Evolutionary conservation across 768 basidiomycete species (phyloP).

Genomic region (Auricularia cornea): DNA sequence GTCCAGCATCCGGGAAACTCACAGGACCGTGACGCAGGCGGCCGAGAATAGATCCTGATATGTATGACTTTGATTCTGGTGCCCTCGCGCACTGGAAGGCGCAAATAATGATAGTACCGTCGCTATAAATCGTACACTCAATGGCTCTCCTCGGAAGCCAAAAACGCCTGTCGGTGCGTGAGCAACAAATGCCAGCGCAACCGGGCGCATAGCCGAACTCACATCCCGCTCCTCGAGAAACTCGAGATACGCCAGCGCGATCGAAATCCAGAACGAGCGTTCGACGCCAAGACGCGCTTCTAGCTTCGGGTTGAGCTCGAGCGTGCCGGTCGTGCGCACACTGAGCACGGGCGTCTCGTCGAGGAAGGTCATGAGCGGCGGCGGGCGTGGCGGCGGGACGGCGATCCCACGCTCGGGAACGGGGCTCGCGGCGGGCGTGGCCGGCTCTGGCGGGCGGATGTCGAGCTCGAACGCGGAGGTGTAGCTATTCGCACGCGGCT

Average conservation of each 20-base stretch:
- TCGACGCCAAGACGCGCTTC: conserved; percentile 59
- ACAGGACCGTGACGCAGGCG: no score
- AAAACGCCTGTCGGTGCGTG: neutral
- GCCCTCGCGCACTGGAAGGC: neutral
- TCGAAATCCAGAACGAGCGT: conserved; percentile 67
- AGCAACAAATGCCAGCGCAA: no score
- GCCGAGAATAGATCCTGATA: no score
- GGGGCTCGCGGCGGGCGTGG: neutral
- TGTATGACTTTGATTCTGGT: no score
- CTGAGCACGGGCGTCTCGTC: conserved; percentile 64
- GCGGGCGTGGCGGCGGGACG: conserved; percentile 22
- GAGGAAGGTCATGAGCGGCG: conserved; percentile 55
- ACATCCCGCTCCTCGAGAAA: conserved; percentile 76
- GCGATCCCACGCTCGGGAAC: neutral
- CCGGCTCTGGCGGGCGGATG: neutral
- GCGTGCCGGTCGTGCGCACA: conserved; percentile 46
- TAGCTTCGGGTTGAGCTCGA: conserved; percentile 54
- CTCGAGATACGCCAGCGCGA: conserved; percentile 66
- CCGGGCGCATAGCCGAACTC: no score
- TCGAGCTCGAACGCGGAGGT: conserved; percentile 9
- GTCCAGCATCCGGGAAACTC: no score
- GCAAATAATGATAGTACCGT: neutral
- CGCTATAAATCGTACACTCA: neutral
- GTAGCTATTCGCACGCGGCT: conserved; percentile 17
- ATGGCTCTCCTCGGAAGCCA: neutral